A percentile compares a stretch with the other conserved stretches of the same genome.
Evolutionary conservation across 176 grass and related monocot species (phyloP).

Genomic region (Saccharum officinarum): DNA sequence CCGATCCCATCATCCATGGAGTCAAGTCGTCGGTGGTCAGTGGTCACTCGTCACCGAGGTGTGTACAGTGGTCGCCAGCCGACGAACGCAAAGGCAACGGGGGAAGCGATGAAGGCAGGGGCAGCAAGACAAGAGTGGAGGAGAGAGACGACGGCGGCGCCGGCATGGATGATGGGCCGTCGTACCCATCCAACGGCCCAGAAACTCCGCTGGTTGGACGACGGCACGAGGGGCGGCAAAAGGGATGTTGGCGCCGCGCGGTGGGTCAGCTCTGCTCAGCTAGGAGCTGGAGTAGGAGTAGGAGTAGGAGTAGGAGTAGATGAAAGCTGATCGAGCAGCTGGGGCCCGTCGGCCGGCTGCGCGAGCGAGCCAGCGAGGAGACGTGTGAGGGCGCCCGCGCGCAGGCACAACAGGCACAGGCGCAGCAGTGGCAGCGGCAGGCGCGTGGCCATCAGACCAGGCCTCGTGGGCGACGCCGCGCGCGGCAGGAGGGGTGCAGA

Average conservation of each 20-base stretch:
- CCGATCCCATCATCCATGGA: neutral
- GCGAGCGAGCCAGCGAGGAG: neutral
- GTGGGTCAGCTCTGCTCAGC: no score
- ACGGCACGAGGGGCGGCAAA: neutral
- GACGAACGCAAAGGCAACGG: neutral
- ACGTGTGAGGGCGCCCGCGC: neutral
- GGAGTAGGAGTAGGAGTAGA: no score
- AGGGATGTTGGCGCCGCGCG: neutral
- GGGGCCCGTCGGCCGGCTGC: neutral
- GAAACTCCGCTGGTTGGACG: neutral
- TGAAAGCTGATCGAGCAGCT: neutral
- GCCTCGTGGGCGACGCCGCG: conserved; percentile 42
- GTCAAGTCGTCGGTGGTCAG: conserved; percentile 1
- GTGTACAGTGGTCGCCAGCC: neutral
- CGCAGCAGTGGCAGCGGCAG: neutral
- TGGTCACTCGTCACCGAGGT: neutral
- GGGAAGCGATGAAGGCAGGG: neutral
- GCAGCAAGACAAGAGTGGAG: neutral
- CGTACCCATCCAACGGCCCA: no score
- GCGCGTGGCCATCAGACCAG: neutral
- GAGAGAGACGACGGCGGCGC: neutral
- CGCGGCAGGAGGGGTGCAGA: neutral
- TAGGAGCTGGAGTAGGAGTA: no score
- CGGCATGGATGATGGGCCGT: neutral
- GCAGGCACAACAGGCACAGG: neutral